Evolutionary conservation across 495 filamentous ascomycete genomes (phyloP).

Genomic region (Xylaria palmicola): DNA sequence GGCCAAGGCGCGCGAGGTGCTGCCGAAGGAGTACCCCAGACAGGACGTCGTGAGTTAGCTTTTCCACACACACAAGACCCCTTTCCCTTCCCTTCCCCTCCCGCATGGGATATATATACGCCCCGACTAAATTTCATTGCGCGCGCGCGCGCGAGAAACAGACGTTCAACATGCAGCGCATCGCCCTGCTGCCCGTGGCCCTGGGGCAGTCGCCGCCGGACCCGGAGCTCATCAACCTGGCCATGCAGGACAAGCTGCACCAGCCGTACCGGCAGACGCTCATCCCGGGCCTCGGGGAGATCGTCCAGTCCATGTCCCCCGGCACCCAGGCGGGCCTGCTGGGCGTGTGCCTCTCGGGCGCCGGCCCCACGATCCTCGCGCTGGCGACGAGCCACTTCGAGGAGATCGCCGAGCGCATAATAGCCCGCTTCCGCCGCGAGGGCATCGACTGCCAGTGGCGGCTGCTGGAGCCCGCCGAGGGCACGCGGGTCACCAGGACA

Average conservation of each 20-base stretch:
- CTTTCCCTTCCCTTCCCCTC: neutral
- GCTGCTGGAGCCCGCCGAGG: slow-evolving; percentile 83
- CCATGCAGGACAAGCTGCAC: slow-evolving; percentile 97
- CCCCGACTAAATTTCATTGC: neutral
- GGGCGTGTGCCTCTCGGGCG: slow-evolving; percentile 90
- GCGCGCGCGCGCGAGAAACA: slow-evolving; percentile 21
- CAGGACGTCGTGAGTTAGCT: slow-evolving; percentile 68
- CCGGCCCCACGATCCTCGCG: slow-evolving; percentile 90
- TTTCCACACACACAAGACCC: neutral
- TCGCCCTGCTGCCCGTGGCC: slow-evolving; percentile 81
- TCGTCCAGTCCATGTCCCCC: slow-evolving; percentile 82
- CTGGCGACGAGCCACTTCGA: slow-evolving; percentile 86
- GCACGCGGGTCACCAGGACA: slow-evolving; percentile 59
- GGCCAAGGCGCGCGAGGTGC: slow-evolving; percentile 76
- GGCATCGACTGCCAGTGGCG: slow-evolving; percentile 82
- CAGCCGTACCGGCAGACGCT: slow-evolving; percentile 88
- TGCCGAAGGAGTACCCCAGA: slow-evolving; percentile 72
- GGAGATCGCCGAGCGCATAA: slow-evolving; percentile 74
- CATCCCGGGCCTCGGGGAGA: slow-evolving; percentile 88
- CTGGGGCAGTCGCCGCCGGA: slow-evolving; percentile 88
- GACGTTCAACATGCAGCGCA: slow-evolving; percentile 92
- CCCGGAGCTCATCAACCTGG: slow-evolving; percentile 86
- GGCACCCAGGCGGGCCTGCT: slow-evolving; percentile 80
- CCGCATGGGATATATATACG: neutral
- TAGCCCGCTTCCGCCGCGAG: slow-evolving; percentile 63